phyloP scores from a whole-genome alignment of 1,284 basidiomycete genomes.

The Cutaneotrichosporon sp. region DNA sequence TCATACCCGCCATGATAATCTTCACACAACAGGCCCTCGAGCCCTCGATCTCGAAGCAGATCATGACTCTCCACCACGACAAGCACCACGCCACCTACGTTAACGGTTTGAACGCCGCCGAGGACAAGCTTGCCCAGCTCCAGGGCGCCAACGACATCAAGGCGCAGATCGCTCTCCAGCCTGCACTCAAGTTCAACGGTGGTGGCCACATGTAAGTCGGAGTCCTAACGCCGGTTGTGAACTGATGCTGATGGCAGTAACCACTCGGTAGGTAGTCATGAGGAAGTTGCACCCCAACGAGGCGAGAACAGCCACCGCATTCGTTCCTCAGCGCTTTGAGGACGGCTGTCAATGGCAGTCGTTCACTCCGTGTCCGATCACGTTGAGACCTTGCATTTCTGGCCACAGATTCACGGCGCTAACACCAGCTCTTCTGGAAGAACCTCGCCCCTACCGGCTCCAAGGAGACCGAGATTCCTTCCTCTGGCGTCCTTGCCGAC shows the following conservation, averaged over 20 bases:
- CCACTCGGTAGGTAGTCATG: constrained; percentile 39
- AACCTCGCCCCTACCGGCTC: constrained; percentile 71
- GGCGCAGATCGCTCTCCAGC: constrained; percentile 77
- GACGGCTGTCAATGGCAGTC: too few relatives aligned
- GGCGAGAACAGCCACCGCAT: too few relatives aligned
- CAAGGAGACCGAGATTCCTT: constrained; percentile 58
- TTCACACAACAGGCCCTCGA: constrained; percentile 50
- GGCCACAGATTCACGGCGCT: background rate
- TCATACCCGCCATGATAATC: background rate
- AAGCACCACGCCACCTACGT: constrained; percentile 96
- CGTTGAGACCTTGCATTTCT: background rate
- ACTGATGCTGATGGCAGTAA: constrained; percentile 24
- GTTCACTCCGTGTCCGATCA: background rate
- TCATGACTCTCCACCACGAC: constrained; percentile 89
- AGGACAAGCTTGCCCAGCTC: constrained; percentile 65
- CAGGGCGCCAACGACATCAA: constrained; percentile 58
- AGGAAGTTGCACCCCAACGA: too few relatives aligned
- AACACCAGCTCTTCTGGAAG: constrained; percentile 85
- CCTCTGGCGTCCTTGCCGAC: constrained; percentile 68
- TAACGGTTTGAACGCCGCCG: constrained; percentile 83
- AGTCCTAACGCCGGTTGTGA: background rate
- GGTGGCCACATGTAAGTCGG: constrained; percentile 59
- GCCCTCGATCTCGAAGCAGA: constrained; percentile 60
- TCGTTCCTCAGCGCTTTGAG: too few relatives aligned
- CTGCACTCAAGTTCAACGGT: constrained; percentile 86